Base-by-base conservation (phyloP, 345 rosid genomes). In the Corchorus olitorius region DNA sequence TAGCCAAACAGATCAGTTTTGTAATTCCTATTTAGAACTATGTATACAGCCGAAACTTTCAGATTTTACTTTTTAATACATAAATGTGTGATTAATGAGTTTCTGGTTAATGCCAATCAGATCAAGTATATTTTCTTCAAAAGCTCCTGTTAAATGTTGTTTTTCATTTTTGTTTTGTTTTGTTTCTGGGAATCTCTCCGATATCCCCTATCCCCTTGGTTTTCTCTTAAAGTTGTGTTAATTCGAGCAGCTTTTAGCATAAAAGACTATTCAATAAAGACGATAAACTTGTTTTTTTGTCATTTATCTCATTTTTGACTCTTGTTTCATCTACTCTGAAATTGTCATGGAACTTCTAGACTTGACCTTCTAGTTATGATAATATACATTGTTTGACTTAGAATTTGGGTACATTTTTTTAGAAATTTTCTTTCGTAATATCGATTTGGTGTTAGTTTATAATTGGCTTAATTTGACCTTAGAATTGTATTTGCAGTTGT, bases 401-500 rank as follows among this genome's bases (percentile, higher is more conserved):
- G 48, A 52, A 4, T 16, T 67, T 37, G 52, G 14, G 43, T 39
- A 12, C n/a, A 41, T 8, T 20, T 59, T 41, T 46, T 69, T 33
- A 20, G 1, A 3, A 16, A 27, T 33, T 58, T 41, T 19, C 65
- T 78, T 68, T 69, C 19, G 39, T 53, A 16, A 69, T 73, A 27
- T 34, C 59, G 37, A 48, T 45, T 52, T 59, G 58, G 15, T 74
- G 72, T 62, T 53, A 10, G 17, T 50, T 17, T 74, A 17, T 48
- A 49, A 6, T 71, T 70, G 48, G 71, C 65, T 53, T 35, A 22
- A 62, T 54, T 72, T 84, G 84, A 77, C 83, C 63, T 33, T 35
- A 49, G 73, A 39, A 56, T 71, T 54, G 43, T 39, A 17, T 80
- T 71, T 79, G 83, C 89, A 88, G 91, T 67, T 76, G 56, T 58